Percentiles rank a stretch among this genome's conserved stretches.
These are phyloP conservation scores for Xylaria sp. DNA, from an alignment of 2,329 filamentous ascomycete genomes.

Conservation along the genomic window DNA sequence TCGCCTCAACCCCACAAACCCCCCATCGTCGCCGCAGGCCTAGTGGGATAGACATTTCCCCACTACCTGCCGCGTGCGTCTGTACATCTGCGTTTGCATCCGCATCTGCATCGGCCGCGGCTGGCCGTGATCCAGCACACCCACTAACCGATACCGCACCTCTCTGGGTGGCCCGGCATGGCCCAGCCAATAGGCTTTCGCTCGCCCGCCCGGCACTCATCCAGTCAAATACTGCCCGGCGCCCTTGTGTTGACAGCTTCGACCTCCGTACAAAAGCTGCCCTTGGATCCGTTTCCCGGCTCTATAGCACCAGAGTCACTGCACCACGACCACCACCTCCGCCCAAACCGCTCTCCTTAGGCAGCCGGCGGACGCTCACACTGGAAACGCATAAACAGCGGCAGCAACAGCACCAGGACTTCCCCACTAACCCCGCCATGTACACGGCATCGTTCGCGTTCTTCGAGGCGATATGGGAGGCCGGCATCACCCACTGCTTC, in stretches of 20 bases:
- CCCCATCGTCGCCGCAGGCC: constrained; percentile 9
- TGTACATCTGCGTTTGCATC: not conserved
- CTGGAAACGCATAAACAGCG: not conserved
- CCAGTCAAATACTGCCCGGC: not conserved
- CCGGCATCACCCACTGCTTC: constrained; percentile 46
- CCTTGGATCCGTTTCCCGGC: not conserved
- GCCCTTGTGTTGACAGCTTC: not conserved
- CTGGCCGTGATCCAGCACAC: constrained; percentile 3
- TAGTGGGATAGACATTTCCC: constrained; percentile 18
- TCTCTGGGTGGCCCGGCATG: constrained; percentile 6
- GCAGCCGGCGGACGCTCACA: not conserved
- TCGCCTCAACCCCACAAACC: not conserved
- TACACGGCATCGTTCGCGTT: constrained; percentile 73
- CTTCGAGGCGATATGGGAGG: constrained; percentile 51
- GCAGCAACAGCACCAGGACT: constrained; percentile 6
- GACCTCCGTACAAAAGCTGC: not conserved
- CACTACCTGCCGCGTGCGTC: constrained; percentile 12
- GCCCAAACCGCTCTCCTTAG: not conserved
- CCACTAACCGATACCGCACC: constrained; percentile 21
- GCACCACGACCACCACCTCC: not conserved
- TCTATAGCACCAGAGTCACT: not conserved
- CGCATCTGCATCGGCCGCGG: not conserved
- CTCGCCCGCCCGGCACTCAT: not conserved
- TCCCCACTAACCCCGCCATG: constrained; percentile 27
- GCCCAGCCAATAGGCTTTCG: constrained; percentile 6